Base-by-base conservation (phyloP, 768 basidiomycete species). In the Boletus vermiculosoides region DNA sequence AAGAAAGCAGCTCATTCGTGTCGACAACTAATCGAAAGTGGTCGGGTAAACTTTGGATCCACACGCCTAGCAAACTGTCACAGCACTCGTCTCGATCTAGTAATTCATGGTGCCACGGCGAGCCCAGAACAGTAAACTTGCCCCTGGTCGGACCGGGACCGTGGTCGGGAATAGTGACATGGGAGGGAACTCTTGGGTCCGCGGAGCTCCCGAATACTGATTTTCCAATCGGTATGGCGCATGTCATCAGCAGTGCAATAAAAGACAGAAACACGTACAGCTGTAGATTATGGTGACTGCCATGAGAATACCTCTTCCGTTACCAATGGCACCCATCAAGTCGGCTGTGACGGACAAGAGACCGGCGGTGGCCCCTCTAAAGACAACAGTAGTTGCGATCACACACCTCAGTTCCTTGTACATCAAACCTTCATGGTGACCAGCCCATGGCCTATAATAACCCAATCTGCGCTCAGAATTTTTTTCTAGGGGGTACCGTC, bases 331-430 rank as follows among this genome's bases (percentile, higher is more conserved):
- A 52, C 97, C 97, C 80, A 95, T 88, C 59, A 99, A 74, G 69
- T 99, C 96, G 4, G 97, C 95, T 12, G 85, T 81, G 52, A 99
- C 95, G 10, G 89, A 91, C 31, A 98, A 77, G 13, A 97, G 76
- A 30, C 95, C 96, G 13, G 98, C 87, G 57, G 94, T 92, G n/a
- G 95, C 97, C 37, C 96, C 96, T 44, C 97, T 96, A 60, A 98
- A 92, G 1, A 95, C 93, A 23, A 96, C 97, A 13, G 97, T 96
- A 22, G 95, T 98, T 2, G 97, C 97, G 61, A 99, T 97, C 59
- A 98, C 90, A 44, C 94, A 84, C 80, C 98, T 99, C 58, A 99
- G 84, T 71, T 98, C 97, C 78, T 98, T 99, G 82, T 98, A 99
- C 92, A 98, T 96, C 33, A 90, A 93, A 16, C 90, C 94, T 71